phyloP scores from a whole-genome alignment of 495 filamentous ascomycete genomes.

The Antarctomyces pellizariae region DNA sequence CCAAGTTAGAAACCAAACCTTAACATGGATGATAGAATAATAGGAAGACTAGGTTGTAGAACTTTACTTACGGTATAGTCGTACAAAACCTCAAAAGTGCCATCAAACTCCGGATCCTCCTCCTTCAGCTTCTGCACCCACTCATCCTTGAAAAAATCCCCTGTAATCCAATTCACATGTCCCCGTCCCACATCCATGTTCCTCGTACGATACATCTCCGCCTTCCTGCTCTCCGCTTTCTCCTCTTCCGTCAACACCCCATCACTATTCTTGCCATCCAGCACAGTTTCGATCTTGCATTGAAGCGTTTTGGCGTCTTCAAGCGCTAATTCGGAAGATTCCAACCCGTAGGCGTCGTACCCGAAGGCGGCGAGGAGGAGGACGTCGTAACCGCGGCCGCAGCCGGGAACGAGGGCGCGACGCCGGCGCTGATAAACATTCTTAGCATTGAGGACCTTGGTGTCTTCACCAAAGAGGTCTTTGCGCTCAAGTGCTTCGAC shows the following conservation, averaged over 20 bases:
- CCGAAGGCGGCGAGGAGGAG: conserved; percentile 44
- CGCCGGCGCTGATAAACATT: too few species aligned
- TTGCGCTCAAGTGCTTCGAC: too few species aligned
- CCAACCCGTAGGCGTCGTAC: conserved; percentile 52
- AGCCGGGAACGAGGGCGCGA: conserved; percentile 49
- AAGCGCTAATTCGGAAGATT: conserved; percentile 33
- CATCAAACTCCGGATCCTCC: conserved; percentile 20
- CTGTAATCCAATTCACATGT: conserved; percentile 30
- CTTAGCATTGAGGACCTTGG: too few species aligned
- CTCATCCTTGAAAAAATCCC: conserved; percentile 50
- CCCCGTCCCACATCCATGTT: conserved; percentile 26
- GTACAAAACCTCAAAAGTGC: conserved; percentile 53
- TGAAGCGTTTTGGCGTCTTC: conserved; percentile 28
- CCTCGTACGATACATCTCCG: conserved; percentile 21
- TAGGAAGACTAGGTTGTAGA: conserved; percentile 1
- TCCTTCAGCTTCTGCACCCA: conserved; percentile 25
- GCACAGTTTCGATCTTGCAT: conserved; percentile 19
- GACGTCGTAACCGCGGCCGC: conserved; percentile 55
- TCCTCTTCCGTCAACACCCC: conserved; percentile 4
- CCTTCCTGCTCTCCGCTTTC: conserved; percentile 5
- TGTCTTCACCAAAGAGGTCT: too few species aligned
- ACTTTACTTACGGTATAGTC: conserved; percentile 60
- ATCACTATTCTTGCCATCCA: conserved; percentile 11
- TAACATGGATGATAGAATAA: background rate
- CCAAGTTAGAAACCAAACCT: background rate